Evolutionary conservation across 768 basidiomycete genomes (phyloP), one percentile per base, ranked within the genome.

Genomic region (Jaapia argillacea): DNA sequence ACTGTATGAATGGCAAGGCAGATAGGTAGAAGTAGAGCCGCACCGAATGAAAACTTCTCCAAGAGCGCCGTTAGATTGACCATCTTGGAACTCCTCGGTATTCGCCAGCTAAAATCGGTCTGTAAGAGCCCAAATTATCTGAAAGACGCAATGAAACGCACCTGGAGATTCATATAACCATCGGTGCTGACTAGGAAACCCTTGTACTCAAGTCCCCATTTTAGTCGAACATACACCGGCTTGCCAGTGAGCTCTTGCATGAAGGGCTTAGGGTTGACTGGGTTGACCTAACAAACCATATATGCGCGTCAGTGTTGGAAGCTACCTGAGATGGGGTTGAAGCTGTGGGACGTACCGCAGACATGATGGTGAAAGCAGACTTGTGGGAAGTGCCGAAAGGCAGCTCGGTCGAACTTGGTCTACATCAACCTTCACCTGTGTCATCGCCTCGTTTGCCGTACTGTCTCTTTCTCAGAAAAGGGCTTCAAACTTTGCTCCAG

Each of bases 91-190:
- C 61, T 99, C 96, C 62, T 98, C 96, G 2, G 96, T 93, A 62
- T 98, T 98, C n/a, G 93, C 94, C 42, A 99, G 73, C 94, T 99
- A 51, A 4, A 45, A 36, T 23, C 6, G 25, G 33, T 22, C 20
- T 5, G 12, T 14, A 26, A 27, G 40, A n/a, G 25, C 10, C 40
- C 28, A 3, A 21, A 45, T 24, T 28, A 27, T 37, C 42, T 45
- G 22, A 22, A 25, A 16, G 7, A 43, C 33, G 41, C 25, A 40
- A n/a, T 24, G 46, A 26, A 26, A 60, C 69, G 47, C 54, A 89
- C 94, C 73, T 99, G 96, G 38, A 99, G 77, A 63, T 99, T 99
- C 96, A 98, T 98, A 69, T 96, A 99, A 10, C 90, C 90, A 64
- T 99, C 96, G 5, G 96, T 97, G 57, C 89, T 93, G 52, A 99